Evolutionary conservation across 495 filamentous ascomycete genomes (phyloP).

Genomic region (Mytilinidion resinicola): DNA sequence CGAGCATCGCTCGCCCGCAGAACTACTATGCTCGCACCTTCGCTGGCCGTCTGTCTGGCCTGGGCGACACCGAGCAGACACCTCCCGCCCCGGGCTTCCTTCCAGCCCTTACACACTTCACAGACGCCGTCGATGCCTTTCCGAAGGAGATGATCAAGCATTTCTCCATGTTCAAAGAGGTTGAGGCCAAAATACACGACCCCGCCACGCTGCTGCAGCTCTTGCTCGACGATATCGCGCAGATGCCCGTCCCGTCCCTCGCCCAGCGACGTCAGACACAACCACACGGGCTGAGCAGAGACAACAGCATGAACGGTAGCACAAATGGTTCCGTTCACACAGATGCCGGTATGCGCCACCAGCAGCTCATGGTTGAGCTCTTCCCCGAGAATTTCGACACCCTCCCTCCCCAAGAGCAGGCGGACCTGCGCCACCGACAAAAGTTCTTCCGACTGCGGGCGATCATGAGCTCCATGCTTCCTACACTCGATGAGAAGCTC

Average conservation of each 20-base stretch:
- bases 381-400: slow-evolving; percentile 29
- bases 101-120: slow-evolving; percentile 89
- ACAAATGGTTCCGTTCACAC: slow-evolving; percentile 26
- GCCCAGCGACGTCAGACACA: slow-evolving; percentile 32
- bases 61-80: slow-evolving; percentile 28
- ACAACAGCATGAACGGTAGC: slow-evolving; percentile 28
- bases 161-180: slow-evolving; percentile 90
- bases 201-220: slow-evolving; percentile 65
- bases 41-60: slow-evolving; percentile 39
- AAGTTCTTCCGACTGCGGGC: slow-evolving; percentile 49
- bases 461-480: slow-evolving; percentile 58
- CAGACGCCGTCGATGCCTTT: slow-evolving; percentile 84
- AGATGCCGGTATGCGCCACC: slow-evolving; percentile 25
- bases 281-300: neutral
- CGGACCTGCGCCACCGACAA: slow-evolving; percentile 53
- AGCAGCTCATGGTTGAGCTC: slow-evolving; percentile 41
- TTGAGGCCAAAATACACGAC: slow-evolving; percentile 86
- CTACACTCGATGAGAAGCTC: slow-evolving; percentile 91
- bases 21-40: slow-evolving; percentile 51
- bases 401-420: slow-evolving; percentile 29
- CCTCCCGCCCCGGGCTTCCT: slow-evolving; percentile 60
- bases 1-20: slow-evolving; percentile 53
- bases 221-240: slow-evolving; percentile 55
- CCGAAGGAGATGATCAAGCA: slow-evolving; percentile 92
- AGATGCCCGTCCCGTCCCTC: slow-evolving; percentile 38